phyloP scores from a whole-genome alignment of 306 rosid species.

The Adenanthera pavonina region DNA sequence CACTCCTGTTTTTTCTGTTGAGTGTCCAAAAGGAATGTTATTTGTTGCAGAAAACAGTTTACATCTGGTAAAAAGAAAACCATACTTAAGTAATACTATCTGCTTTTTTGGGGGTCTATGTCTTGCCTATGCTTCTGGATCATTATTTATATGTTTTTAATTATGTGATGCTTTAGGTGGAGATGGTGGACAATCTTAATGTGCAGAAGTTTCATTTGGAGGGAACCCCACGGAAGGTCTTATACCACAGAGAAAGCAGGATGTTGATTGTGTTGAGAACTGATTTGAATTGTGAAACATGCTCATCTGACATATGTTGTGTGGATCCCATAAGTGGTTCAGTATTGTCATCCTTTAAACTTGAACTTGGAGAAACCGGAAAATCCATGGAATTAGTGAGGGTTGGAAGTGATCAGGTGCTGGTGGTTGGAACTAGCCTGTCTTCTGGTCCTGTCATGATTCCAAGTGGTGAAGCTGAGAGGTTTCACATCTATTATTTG shows the following conservation, averaged over 20 bases:
- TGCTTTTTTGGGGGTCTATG: not conserved
- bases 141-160: conserved; percentile 31
- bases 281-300: conserved; percentile 64
- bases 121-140: conserved; percentile 37
- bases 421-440: conserved; percentile 52
- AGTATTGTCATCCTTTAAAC: conserved; percentile 72
- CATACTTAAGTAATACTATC: conserved; percentile 12
- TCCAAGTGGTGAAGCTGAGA: conserved; percentile 21
- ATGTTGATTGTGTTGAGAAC: conserved; percentile 93
- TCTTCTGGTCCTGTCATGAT: conserved; percentile 8
- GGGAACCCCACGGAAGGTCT: conserved; percentile 92
- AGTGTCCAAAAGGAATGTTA: conserved; percentile 90
- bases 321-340: conserved; percentile 86
- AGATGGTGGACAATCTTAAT: conserved; percentile 87
- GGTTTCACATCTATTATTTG: conserved; percentile 47
- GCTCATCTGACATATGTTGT: conserved; percentile 81
- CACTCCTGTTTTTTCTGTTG: conserved; percentile 85
- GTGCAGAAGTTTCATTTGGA: conserved; percentile 89
- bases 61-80: conserved; percentile 72
- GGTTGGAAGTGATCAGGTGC: conserved; percentile 79
- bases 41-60: conserved; percentile 90
- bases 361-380: conserved; percentile 86
- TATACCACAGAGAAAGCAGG: conserved; percentile 83
- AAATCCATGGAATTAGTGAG: conserved; percentile 86
- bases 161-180: conserved; percentile 71